Conservation (phyloP, 2,329 filamentous ascomycete species). For the Sclerotinia spermophila region DNA sequence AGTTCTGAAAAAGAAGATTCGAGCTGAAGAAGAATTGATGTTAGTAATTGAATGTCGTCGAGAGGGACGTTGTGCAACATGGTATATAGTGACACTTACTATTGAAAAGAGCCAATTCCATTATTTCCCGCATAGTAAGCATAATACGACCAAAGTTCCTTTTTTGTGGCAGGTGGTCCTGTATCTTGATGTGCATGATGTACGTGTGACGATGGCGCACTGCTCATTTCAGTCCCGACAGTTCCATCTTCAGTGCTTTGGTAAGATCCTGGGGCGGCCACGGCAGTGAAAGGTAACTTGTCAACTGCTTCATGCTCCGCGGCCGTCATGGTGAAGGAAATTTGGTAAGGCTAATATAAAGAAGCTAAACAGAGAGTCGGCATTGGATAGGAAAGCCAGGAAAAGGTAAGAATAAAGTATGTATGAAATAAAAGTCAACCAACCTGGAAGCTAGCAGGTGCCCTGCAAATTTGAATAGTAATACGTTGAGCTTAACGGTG, state of each 20-base stretch:
- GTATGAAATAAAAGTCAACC: not conserved
- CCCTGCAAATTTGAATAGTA: not conserved
- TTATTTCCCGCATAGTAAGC: constrained; percentile 36
- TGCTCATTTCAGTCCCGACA: not conserved
- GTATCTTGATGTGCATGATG: constrained; percentile 6
- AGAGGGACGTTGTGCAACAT: not conserved
- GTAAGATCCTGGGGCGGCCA: constrained; percentile 25
- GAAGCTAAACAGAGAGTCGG: not conserved
- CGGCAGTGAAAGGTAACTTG: constrained; percentile 30
- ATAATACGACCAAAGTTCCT: constrained; percentile 35
- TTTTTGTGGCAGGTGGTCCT: constrained; percentile 30
- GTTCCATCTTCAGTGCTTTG: constrained; percentile 24
- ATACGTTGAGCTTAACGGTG: not conserved
- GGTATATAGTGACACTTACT: constrained; percentile 26
- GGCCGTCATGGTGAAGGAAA: constrained; percentile 3
- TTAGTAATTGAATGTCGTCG: constrained; percentile 6
- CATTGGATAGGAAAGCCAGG: not conserved
- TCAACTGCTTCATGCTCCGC: constrained; percentile 6
- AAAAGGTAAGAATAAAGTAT: not conserved
- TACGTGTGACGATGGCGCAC: not conserved
- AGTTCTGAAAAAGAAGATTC: constrained; percentile 36
- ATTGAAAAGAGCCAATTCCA: constrained; percentile 36
- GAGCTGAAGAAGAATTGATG: constrained; percentile 25
- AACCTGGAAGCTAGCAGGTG: not conserved
- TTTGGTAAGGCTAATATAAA: not conserved